Conservation (phyloP, 176 grass and related monocot genomes). For the Alopecurus myosuroides region DNA sequence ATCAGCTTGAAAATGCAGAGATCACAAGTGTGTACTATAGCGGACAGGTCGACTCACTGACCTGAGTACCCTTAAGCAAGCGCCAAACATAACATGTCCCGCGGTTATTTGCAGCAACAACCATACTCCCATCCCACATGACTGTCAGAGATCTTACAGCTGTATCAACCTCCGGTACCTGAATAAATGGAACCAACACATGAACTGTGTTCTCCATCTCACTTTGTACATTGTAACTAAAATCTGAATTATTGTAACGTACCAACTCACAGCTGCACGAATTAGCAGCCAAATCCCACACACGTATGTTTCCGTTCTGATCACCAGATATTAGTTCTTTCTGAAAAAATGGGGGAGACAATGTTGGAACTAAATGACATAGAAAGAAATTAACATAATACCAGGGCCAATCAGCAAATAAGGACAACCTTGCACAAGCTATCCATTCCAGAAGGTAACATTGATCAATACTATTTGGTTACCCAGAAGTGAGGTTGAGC, state of each 20-base stretch:
- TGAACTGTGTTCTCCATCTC: background rate
- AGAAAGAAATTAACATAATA: constrained; percentile 8
- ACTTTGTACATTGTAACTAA: background rate
- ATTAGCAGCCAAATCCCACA: constrained; percentile 95
- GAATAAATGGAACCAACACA: constrained; percentile 9
- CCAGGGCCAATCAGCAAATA: background rate
- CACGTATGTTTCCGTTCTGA: constrained; percentile 97
- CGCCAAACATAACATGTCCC: constrained; percentile 97
- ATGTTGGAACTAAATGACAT: background rate
- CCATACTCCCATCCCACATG: constrained; percentile 99
- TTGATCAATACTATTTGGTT: background rate
- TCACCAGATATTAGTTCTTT: constrained; percentile 98
- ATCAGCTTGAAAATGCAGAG: constrained; percentile 11
- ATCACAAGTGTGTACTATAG: background rate
- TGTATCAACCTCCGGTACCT: constrained; percentile 94
- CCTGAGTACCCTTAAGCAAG: constrained; percentile 68
- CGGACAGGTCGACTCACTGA: background rate
- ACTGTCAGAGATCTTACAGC: constrained; percentile 84
- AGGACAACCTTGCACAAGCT: background rate
- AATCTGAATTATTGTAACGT: constrained; percentile 27
- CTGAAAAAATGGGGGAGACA: constrained; percentile 35
- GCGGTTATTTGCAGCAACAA: constrained; percentile 89
- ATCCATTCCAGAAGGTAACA: background rate
- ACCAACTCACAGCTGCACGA: constrained; percentile 97
- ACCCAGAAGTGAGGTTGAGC: background rate